Conservation (phyloP, 768 basidiomycete genomes). For the Aureoboletus auriporus region DNA sequence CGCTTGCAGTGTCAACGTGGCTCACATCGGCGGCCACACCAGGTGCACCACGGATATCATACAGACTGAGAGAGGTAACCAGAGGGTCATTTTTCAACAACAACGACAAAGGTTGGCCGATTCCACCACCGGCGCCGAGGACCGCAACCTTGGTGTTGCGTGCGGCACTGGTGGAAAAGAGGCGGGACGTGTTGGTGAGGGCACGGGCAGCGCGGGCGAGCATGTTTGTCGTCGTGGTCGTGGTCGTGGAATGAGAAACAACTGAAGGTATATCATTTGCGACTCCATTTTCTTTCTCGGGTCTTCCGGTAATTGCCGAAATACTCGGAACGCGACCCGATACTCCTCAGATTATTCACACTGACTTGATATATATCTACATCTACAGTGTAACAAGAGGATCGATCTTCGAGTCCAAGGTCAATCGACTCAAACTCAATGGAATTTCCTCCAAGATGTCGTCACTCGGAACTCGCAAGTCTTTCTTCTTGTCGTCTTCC, state of each 20-base stretch:
- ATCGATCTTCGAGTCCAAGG: too few species aligned
- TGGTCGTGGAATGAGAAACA: conserved; percentile 10
- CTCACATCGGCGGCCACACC: conserved; percentile 98
- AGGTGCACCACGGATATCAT: conserved; percentile 26
- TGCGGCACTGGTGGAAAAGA: conserved; percentile 72
- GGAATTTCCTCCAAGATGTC: too few species aligned
- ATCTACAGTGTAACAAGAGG: too few species aligned
- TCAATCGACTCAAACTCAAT: too few species aligned
- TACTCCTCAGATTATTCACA: too few species aligned
- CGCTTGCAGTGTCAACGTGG: conserved; percentile 87
- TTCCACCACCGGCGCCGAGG: conserved; percentile 97
- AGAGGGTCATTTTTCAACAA: conserved; percentile 86
- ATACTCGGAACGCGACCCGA: conserved; percentile 1
- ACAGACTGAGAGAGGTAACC: conserved; percentile 75
- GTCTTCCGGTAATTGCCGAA: conserved; percentile 14
- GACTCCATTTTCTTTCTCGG: conserved; percentile 5
- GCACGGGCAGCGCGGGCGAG: conserved; percentile 62
- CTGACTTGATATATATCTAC: too few species aligned
- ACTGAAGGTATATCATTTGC: background rate
- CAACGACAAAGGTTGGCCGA: conserved; percentile 94
- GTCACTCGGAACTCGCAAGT: too few species aligned
- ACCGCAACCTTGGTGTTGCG: conserved; percentile 89
- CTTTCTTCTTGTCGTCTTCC: too few species aligned
- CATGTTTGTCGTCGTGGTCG: conserved; percentile 43
- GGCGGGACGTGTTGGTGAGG: conserved; percentile 51